phyloP scores from a whole-genome alignment of 345 rosid species.

The Microcos paniculata region DNA sequence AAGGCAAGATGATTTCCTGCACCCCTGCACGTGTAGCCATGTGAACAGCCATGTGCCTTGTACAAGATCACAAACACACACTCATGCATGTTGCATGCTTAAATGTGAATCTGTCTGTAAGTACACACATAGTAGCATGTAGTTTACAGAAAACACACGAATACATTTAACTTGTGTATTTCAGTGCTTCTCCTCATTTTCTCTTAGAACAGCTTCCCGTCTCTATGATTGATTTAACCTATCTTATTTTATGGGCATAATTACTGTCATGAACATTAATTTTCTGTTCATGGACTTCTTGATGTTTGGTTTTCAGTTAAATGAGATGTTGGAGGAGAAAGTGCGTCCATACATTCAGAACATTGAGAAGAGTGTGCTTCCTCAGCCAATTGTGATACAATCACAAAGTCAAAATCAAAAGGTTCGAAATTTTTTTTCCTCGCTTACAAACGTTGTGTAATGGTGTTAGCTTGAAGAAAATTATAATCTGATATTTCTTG shows the following conservation, averaged over 20 bases:
- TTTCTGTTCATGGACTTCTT: neutral
- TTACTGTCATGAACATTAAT: neutral
- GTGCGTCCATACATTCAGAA: constrained; percentile 68
- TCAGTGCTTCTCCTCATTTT: neutral
- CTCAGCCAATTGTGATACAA: constrained; percentile 57
- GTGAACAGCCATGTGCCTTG: neutral
- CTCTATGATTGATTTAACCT: neutral
- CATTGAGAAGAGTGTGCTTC: constrained; percentile 43
- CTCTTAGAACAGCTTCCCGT: neutral
- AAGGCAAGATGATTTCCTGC: neutral
- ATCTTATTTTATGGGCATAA: neutral
- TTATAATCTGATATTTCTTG: neutral
- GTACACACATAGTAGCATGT: no score
- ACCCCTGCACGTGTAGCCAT: neutral
- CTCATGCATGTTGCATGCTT: neutral
- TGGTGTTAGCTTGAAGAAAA: neutral
- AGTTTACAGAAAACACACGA: neutral
- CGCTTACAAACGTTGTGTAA: neutral
- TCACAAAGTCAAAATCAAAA: constrained; percentile 45
- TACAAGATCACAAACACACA: neutral
- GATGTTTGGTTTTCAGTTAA: constrained; percentile 46
- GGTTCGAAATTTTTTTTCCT: constrained; percentile 23
- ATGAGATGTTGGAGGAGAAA: constrained; percentile 82
- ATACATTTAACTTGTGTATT: neutral
- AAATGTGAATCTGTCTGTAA: neutral